Evolutionary conservation across 208 protist genomes (phyloP), one percentile per base, ranked within the genome.

Genomic region (Trypanosoma vivax): DNA sequence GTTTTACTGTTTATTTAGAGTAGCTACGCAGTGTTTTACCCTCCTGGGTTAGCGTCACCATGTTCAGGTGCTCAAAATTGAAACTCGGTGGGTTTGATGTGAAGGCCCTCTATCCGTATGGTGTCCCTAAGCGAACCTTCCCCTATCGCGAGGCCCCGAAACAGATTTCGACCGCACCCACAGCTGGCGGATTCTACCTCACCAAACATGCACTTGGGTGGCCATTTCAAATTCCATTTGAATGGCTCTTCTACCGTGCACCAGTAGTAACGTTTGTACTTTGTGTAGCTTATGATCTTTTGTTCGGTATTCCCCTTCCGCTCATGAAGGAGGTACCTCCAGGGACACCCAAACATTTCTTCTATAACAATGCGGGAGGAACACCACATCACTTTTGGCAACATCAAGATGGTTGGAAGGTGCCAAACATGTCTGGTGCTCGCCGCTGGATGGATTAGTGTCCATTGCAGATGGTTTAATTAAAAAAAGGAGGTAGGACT

Each of bases 221-320:
- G 83, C 87, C 87, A 13, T 90, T 91, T 55, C 87, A 90, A 59
- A 83, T 89, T 29, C 87, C 87, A n/a, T 88, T 94, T 69, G 83
- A 90, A 43, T 91, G 82, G 82, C 74, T 91, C 41, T 94, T 89
- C 50, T 94, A 85, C 41, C 73, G 87, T 40, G 80, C 83, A n/a
- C 58, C 81, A 18, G 71, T 94, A 5, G 49, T 66, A 46, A 43
- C 70, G 16, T 90, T 90, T 64, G 45, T 88, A 0, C 65, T 60
- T 6, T 88, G 73, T 57, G 81, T 94, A 2, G 39, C 57, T 30
- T 94, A 87, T 33, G 87, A 94, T 65, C 60, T 94, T 19, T 52
- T 83, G n/a, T 94, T 88, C 46, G 87, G 87, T 6, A 45, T 94
- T 30, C 82, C 82, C 40, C 66, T 88, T 35, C 83, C 80, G 3